Conservation (phyloP, 805 yeast species). For the Starmerella stigmatis region DNA sequence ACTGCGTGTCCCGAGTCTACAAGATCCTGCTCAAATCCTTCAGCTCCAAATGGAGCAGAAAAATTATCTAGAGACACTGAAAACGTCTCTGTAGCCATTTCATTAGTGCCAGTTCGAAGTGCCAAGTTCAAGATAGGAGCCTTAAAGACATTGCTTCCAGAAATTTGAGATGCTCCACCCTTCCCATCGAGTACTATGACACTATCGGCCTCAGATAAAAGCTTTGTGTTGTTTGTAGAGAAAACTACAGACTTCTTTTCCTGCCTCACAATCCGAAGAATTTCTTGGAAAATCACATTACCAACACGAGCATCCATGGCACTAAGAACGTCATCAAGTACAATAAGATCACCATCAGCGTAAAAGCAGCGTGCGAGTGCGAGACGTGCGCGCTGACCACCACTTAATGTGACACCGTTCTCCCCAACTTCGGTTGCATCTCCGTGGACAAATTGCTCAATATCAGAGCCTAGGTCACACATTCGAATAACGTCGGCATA, state of each 20-base stretch:
- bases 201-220: conserved; percentile 57
- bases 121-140: background rate
- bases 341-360: conserved; percentile 48
- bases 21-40: background rate
- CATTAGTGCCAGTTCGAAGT: too few species aligned
- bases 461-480: conserved; percentile 17
- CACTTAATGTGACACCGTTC: conserved; percentile 74
- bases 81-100: too few species aligned
- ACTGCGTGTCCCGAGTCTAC: background rate
- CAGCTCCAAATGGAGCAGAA: background rate
- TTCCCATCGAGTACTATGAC: conserved; percentile 53
- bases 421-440: conserved; percentile 61
- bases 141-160: background rate
- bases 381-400: conserved; percentile 82
- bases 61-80: too few species aligned
- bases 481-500: conserved; percentile 11
- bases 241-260: conserved; percentile 52
- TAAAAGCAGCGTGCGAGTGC: conserved; percentile 73
- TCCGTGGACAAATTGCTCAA: conserved; percentile 11
- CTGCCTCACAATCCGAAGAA: conserved; percentile 51
- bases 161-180: conserved; percentile 35
- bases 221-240: conserved; percentile 74
- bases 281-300: conserved; percentile 51
- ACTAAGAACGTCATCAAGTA: conserved; percentile 71
- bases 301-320: conserved; percentile 86